Conservation (phyloP, 2,329 filamentous ascomycete species). For the Paraconiothyrium brasiliense region DNA sequence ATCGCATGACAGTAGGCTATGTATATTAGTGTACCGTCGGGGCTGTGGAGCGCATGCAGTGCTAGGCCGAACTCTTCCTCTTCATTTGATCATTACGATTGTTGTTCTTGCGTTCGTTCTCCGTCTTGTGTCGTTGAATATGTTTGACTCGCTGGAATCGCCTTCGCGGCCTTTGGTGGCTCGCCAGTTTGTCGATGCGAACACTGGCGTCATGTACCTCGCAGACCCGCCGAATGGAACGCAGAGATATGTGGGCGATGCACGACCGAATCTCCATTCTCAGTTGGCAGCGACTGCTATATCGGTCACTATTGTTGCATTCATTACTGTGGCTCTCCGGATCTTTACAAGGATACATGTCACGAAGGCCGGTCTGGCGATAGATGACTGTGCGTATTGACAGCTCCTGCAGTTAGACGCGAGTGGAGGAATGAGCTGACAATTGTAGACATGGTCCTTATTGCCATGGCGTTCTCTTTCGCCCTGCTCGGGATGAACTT, state of each 20-base stretch:
- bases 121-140: background rate
- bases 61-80: background rate
- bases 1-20: background rate
- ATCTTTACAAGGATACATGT: conserved; percentile 17
- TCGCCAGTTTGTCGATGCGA: background rate
- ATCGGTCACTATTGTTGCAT: conserved; percentile 10
- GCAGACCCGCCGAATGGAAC: conserved; percentile 10
- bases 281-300: conserved; percentile 2
- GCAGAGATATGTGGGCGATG: background rate
- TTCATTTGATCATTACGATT: background rate
- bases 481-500: conserved; percentile 10
- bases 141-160: background rate
- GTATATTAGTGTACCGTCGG: background rate
- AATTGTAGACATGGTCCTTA: conserved; percentile 11
- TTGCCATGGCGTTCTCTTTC: conserved; percentile 9
- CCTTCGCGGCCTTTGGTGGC: conserved; percentile 4
- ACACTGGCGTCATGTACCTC: conserved; percentile 9
- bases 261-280: conserved; percentile 1
- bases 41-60: background rate
- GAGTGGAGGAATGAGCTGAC: background rate
- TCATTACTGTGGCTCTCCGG: conserved; percentile 11
- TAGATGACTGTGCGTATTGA: conserved; percentile 13
- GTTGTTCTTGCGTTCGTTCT: background rate
- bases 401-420: background rate
- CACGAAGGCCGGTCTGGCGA: conserved; percentile 12